Evolutionary conservation across 371 early-diverging fungal genomes (phyloP).

Genomic region (Mucor indicus): DNA sequence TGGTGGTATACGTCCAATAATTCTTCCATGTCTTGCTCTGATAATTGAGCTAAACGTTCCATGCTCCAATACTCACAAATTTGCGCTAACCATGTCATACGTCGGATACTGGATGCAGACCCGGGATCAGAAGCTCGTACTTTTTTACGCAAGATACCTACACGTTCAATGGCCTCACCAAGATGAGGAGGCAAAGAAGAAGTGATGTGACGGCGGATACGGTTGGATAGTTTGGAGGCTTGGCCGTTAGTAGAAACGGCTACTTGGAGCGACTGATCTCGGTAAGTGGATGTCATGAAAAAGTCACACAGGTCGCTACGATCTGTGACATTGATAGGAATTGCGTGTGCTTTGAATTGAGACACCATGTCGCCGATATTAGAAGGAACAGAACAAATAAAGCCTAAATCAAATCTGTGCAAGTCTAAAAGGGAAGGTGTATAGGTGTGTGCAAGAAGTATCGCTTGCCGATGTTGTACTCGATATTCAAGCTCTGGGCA

Average conservation of each 20-base stretch:
- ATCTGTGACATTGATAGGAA: conserved; percentile 82
- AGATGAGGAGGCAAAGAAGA: conserved; percentile 53
- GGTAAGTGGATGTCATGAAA: conserved; percentile 75
- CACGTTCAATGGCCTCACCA: conserved; percentile 62
- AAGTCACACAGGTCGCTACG: conserved; percentile 75
- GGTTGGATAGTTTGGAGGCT: conserved; percentile 71
- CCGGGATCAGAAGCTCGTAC: conserved; percentile 57
- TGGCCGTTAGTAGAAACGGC: conserved; percentile 81
- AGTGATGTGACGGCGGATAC: conserved; percentile 62
- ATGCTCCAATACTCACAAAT: conserved; percentile 76
- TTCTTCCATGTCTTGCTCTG: conserved; percentile 58
- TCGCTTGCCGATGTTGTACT: conserved; percentile 46
- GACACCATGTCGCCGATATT: conserved; percentile 36
- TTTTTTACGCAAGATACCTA: conserved; percentile 56
- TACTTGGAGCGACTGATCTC: conserved; percentile 71
- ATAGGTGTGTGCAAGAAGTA: conserved; percentile 5
- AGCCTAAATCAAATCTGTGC: conserved; percentile 25
- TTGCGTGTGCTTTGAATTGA: conserved; percentile 43
- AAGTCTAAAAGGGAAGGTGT: conserved; percentile 2
- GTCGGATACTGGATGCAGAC: conserved; percentile 45
- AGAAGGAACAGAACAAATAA: conserved; percentile 21
- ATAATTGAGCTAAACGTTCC: conserved; percentile 55
- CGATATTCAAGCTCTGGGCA: conserved; percentile 57
- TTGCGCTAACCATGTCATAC: conserved; percentile 75
- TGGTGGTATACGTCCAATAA: conserved; percentile 65